phyloP scores from a whole-genome alignment of 2,329 filamentous ascomycete genomes.

The Penicillium corylophilum region DNA sequence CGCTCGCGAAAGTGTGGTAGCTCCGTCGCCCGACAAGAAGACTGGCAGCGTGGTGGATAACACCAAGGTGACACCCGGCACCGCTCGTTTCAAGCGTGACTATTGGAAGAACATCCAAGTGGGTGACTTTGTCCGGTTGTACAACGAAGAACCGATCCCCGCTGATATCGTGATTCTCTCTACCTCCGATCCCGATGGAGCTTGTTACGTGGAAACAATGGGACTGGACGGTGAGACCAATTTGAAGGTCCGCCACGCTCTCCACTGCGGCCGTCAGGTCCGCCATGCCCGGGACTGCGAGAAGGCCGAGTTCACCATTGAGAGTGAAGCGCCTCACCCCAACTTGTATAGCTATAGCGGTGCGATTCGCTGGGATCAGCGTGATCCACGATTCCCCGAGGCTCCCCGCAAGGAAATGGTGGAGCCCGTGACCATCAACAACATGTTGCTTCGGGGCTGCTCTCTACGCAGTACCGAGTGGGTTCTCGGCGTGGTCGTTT shows the following conservation, averaged over 20 bases:
- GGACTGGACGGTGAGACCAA: slow-evolving; percentile 98
- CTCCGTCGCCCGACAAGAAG: slow-evolving; percentile 42
- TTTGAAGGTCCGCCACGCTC: slow-evolving; percentile 86
- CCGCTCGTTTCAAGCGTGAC: slow-evolving; percentile 85
- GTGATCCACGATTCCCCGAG: slow-evolving; percentile 61
- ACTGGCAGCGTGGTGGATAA: slow-evolving; percentile 73
- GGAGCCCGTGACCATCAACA: slow-evolving; percentile 93
- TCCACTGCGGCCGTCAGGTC: slow-evolving; percentile 78
- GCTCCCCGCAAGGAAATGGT: slow-evolving; percentile 73
- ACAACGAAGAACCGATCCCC: slow-evolving; percentile 93
- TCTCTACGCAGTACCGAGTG: slow-evolving; percentile 95
- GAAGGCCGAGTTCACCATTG: slow-evolving; percentile 78
- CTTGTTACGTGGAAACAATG: slow-evolving; percentile 97
- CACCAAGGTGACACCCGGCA: slow-evolving; percentile 62
- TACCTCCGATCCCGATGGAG: slow-evolving; percentile 89
- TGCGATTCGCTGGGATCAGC: slow-evolving; percentile 82
- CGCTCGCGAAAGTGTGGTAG: slow-evolving; percentile 24
- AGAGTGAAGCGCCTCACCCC: slow-evolving; percentile 86
- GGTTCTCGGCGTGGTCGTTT: slow-evolving; percentile 87
- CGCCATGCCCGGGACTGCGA: slow-evolving; percentile 93
- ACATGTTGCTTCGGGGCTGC: slow-evolving; percentile 87
- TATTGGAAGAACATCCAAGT: slow-evolving; percentile 95
- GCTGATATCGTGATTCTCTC: slow-evolving; percentile 90
- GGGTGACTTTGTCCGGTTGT: slow-evolving; percentile 93
- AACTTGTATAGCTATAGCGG: slow-evolving; percentile 96